phyloP scores from a whole-genome alignment of 345 rosid species.

The Eucalyptus pauciflora region DNA sequence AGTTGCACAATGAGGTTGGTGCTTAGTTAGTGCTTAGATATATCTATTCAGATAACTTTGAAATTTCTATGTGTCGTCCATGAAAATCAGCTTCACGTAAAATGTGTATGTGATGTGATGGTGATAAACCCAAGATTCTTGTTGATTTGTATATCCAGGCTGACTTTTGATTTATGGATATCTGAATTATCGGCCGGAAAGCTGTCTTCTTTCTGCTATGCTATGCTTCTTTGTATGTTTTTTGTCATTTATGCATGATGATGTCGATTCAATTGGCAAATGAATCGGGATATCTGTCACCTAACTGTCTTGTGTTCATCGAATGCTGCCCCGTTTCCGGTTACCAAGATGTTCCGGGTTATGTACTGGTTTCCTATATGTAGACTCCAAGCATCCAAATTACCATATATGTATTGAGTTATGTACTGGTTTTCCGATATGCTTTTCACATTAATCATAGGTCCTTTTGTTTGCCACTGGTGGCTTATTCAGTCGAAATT shows the following conservation, averaged over 20 bases:
- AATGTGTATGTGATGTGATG: background rate
- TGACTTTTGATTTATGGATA: background rate
- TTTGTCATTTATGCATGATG: background rate
- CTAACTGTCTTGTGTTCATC: background rate
- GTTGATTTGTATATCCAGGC: background rate
- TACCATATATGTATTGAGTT: background rate
- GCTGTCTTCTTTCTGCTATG: background rate
- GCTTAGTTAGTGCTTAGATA: background rate
- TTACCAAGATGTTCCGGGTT: background rate
- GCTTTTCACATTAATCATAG: background rate
- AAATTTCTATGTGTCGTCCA: background rate
- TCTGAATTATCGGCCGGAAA: background rate
- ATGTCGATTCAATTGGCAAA: background rate
- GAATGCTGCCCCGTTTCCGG: background rate
- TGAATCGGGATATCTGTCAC: background rate
- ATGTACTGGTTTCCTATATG: background rate
- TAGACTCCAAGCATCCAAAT: background rate
- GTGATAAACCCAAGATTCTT: background rate
- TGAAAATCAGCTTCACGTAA: background rate
- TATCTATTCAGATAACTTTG: background rate
- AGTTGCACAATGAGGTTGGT: constrained; percentile 26
- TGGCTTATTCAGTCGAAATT: background rate
- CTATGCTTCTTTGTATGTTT: background rate
- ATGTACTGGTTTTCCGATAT: background rate
- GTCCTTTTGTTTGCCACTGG: background rate